Evolutionary conservation across 2,329 filamentous ascomycete genomes (phyloP).

Genomic region (Aspergillus floridensis): DNA sequence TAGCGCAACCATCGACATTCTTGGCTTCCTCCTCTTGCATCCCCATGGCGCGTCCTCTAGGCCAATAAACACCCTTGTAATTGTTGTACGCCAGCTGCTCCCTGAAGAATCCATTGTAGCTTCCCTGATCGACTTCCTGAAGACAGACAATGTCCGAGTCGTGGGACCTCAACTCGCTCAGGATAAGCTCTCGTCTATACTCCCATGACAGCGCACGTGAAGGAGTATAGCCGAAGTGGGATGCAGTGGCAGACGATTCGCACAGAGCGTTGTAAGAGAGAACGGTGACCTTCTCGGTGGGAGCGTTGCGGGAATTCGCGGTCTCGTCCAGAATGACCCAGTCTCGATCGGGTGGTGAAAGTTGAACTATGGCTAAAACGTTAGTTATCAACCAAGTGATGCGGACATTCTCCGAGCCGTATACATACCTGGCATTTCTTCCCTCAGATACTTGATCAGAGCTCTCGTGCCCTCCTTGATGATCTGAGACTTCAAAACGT

Average conservation of each 20-base stretch:
- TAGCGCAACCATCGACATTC: constrained; percentile 91
- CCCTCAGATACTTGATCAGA: constrained; percentile 77
- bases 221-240: constrained; percentile 87
- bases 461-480: constrained; percentile 84
- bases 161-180: constrained; percentile 74
- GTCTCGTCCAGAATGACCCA: constrained; percentile 70
- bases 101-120: constrained; percentile 86
- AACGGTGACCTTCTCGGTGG: constrained; percentile 70
- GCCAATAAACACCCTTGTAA: constrained; percentile 93
- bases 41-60: constrained; percentile 83
- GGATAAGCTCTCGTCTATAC: constrained; percentile 75
- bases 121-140: constrained; percentile 90
- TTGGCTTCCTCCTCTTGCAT: constrained; percentile 88
- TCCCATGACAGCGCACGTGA: constrained; percentile 81
- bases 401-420: not conserved
- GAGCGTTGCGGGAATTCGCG: constrained; percentile 48
- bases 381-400: constrained; percentile 12
- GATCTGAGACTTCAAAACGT: constrained; percentile 73
- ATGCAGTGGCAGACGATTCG: constrained; percentile 82
- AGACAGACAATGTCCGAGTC: constrained; percentile 88
- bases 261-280: constrained; percentile 96
- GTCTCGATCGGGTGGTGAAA: constrained; percentile 72
- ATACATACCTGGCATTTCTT: constrained; percentile 73
- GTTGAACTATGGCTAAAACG: constrained; percentile 59
- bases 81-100: constrained; percentile 81